Conservation (phyloP, 2,329 filamentous ascomycete genomes). For the Diaporthe aspalathi region DNA sequence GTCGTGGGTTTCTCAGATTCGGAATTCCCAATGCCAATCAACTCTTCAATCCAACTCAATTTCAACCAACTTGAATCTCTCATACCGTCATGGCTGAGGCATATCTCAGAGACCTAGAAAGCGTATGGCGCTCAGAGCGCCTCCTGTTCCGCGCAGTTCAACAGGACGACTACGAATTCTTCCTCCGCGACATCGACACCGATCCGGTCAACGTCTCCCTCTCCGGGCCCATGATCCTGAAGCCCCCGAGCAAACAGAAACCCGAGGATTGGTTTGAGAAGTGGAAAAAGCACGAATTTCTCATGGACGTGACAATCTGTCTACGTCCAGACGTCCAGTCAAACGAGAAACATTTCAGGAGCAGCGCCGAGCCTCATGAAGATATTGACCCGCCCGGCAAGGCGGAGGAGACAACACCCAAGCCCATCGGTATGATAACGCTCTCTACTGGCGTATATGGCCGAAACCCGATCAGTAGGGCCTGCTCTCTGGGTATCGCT, state of each 20-base stretch:
- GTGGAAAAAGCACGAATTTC: constrained; percentile 21
- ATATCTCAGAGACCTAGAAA: constrained; percentile 28
- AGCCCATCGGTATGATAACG: constrained; percentile 39
- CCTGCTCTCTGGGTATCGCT: constrained; percentile 42
- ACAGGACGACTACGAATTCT: constrained; percentile 35
- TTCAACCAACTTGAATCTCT: background rate
- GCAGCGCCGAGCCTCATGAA: background rate
- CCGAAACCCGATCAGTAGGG: constrained; percentile 33
- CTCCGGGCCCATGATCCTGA: constrained; percentile 8
- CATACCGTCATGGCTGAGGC: background rate
- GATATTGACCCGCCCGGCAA: background rate
- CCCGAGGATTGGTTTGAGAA: constrained; percentile 38
- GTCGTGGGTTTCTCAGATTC: background rate
- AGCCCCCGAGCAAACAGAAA: constrained; percentile 37
- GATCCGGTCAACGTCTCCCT: constrained; percentile 41
- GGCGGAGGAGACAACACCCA: constrained; percentile 23
- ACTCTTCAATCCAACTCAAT: background rate
- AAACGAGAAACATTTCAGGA: constrained; percentile 4
- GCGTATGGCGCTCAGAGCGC: constrained; percentile 43
- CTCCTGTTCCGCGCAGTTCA: constrained; percentile 44
- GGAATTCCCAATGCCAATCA: too few relatives aligned
- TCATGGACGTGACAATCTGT: constrained; percentile 43
- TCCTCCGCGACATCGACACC: constrained; percentile 37
- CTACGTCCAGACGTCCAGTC: constrained; percentile 35
- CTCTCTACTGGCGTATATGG: constrained; percentile 22